Evolutionary conservation across 2,329 filamentous ascomycete genomes (phyloP), one percentile per base, ranked within the genome.

Genomic region (Talaromyces sp.): DNA sequence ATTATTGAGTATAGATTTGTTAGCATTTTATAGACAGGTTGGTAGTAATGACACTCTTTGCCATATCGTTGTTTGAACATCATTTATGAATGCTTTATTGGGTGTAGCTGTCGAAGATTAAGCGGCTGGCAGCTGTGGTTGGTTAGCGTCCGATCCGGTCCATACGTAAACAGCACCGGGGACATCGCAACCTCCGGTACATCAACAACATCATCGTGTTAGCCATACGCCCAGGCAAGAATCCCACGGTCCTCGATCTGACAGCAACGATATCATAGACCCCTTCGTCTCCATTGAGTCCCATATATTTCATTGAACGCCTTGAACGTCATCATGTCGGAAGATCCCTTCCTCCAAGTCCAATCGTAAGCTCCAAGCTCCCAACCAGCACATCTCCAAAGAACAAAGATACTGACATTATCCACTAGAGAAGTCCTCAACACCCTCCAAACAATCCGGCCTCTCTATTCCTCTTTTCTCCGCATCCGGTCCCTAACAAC

Each of bases 381-480:
- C 50, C 14, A 23, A 48, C 40, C 48, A 28, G 2, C 25, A n/a
- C 50, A 21, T 5, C 21, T 39, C n/a, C 56, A 18, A 48, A 18
- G 46, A 48, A 65, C 60, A 62, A 5, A 5, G n/a, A 25, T 11
- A 40, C 48, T 50, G 55, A 56, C 12, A 23, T 11, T 8, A 6
- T 1, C 8, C 21, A 55, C 64, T 74, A 96, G 92, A 78, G 95
- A 99, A 79, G 91, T 98, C 68, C 88, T 96, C 68, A 81, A 87
- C 66, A 90, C 96, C 65, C 87, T 99, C 67, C 84, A 89, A 67
- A 86, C 86, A 14, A 90, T 91, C 60, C 89, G 93, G 9, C 88
- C 93, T 59, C 87, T 97, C 63, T 97, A 97, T 82, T 88, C 90
- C 67, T 97, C 93, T 16, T 99, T 96, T 81, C 85, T 96, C 48